Base-by-base conservation (phyloP, 1,284 basidiomycete genomes). In the Gymnopus androsaceus region DNA sequence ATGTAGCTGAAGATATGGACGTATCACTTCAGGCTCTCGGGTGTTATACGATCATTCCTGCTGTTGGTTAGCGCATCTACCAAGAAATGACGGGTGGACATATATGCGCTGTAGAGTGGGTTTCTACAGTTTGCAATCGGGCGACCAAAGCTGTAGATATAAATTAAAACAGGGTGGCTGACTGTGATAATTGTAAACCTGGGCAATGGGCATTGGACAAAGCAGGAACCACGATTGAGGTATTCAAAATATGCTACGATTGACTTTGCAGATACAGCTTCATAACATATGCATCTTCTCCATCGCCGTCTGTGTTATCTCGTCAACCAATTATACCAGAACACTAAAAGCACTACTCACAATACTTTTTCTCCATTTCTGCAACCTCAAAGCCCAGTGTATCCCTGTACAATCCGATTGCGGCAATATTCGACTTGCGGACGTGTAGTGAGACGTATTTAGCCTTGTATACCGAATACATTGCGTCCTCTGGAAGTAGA, bases 401-500 rank as follows among this genome's bases (percentile, higher is more conserved):
- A 64, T 93, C 88, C 45, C 83, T 81, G 70, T 96, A 96, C 40
- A 96, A 72, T 12, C 82, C 84, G 55, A 92, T 82, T 1, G 94
- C 94, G 0, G 93, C 90, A 56, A 85, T 83, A 67, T 96, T 96
- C 25, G 91, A 92, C 69, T 88, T 90, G 45, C 94, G 82, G 17
- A 96, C 94, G 61, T 96, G 92, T 28, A 96, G 72, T 0, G 90
- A 90, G 44, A 94, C 88, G 63, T 86, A 88, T 17, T 82, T 69
- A 0, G 94, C 89, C 37, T 82, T 79, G 72, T 94, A 92, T 19
- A 92, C 81, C 2, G 85, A 81, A 15, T 82, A 77, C 92, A 96
- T 95, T 2, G 93, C 91, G 59, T 92, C 85, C 71, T 93, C 92
- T 94, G 47, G 25, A 30, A 4, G 42, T 34, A 9, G 21, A 19